Percentiles rank a stretch among this genome's conserved stretches.
These are phyloP conservation scores for Penicillium sp. DNA, from an alignment of 2,329 filamentous ascomycete species.

Conservation along the genomic window DNA sequence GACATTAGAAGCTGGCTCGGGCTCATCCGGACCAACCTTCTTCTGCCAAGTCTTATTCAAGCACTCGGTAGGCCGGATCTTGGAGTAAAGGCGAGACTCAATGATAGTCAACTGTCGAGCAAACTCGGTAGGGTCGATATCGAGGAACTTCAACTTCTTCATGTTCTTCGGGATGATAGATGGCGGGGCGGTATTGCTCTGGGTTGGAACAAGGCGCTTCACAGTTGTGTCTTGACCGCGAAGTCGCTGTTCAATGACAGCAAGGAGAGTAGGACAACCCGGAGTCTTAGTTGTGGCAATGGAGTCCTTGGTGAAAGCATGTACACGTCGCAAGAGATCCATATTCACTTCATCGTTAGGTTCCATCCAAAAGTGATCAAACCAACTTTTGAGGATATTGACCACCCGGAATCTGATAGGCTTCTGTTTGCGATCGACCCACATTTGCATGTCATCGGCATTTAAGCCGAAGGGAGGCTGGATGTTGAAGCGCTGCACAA, in stretches of 20 bases:
- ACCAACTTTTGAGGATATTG: conserved; percentile 97
- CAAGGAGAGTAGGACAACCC: conserved; percentile 79
- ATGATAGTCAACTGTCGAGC: conserved; percentile 97
- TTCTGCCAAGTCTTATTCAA: conserved; percentile 99
- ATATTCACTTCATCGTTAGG: conserved; percentile 82
- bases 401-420: conserved; percentile 94
- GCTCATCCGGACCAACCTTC: conserved; percentile 71
- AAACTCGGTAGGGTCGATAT: conserved; percentile 94
- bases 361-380: conserved; percentile 99
- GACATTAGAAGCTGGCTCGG: conserved; percentile 85
- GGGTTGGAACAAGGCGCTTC: conserved; percentile 82
- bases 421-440: conserved; percentile 94
- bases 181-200: conserved; percentile 76
- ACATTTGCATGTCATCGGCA: conserved; percentile 74
- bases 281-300: conserved; percentile 93
- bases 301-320: conserved; percentile 85
- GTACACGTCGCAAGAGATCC: conserved; percentile 82
- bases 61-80: conserved; percentile 94
- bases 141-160: conserved; percentile 98
- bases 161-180: conserved; percentile 98
- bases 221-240: conserved; percentile 81
- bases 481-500: conserved; percentile 88
- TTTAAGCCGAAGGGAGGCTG: conserved; percentile 83
- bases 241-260: conserved; percentile 83
- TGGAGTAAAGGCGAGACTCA: conserved; percentile 89